Base-by-base conservation (phyloP, 805 yeast species). In the Metschnikowia amazonensis region DNA sequence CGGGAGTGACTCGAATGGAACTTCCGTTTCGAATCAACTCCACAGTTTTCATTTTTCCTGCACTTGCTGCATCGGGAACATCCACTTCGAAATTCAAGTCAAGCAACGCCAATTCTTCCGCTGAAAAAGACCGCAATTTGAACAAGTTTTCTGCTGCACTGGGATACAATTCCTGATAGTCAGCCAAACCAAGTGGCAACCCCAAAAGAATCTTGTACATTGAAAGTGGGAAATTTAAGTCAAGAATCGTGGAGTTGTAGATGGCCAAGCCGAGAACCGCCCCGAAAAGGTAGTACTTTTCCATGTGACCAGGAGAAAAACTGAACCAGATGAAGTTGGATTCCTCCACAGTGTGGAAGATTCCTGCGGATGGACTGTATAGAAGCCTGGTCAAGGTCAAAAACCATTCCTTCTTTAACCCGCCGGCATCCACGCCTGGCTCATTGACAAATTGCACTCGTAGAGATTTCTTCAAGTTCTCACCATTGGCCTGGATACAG, bases 371-470 rank as follows among this genome's bases (percentile, higher is more conserved):
- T 1, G 89, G 85, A 56, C 76, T 77, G 59, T 90, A 86, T 1
- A 92, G 62, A 21, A 84, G 83, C 47, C 77, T 78, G 1, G 86
- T 81, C 32, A 94, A 67, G 32, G 90, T 65, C 39, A 81, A 70
- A 63, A 94, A 90, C 99, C 99, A 92, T 59, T 92, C 99, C 59
- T 89, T 90, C 56, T 84, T 80, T 47, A 92, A 72, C 0, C 99
- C 99, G 2, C 99, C 98, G 0, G 89, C 97, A 67, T 92, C 99
- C 18, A 92, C 78, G 0, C 98, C 99, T 0, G 90, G 95, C 59
- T 92, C 99, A 48, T 82, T 82, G 3, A 84, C 67, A 62, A 94
- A 92, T 56, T 86, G 90, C 7, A 94, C 84, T 50, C 80, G 76
- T 25, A 92, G 64, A 1, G 88, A 77, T 58, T 90, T 89, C 55